Evolutionary conservation across 352 stramenopile species (phyloP).

Genomic region (Achlya hypogyna): DNA sequence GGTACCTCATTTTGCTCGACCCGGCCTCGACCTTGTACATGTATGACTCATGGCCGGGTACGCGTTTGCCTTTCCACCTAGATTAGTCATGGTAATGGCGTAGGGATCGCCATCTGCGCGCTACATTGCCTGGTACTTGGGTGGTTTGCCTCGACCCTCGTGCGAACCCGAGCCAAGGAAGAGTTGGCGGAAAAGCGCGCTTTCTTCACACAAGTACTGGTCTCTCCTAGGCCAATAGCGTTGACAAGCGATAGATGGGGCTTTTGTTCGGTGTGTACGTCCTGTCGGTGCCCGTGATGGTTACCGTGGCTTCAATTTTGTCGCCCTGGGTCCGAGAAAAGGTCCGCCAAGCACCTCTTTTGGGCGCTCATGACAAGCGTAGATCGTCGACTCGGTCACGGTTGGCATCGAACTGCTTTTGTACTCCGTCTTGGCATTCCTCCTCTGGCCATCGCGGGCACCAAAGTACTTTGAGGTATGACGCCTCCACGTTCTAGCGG

Average conservation of each 20-base stretch:
- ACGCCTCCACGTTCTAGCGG: not conserved
- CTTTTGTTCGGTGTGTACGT: slow-evolving; percentile 64
- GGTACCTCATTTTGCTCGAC: slow-evolving; percentile 70
- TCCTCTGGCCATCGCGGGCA: slow-evolving; percentile 57
- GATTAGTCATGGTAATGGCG: not conserved
- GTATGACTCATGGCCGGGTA: slow-evolving; percentile 65
- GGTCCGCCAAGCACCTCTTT: not conserved
- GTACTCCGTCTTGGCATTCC: slow-evolving; percentile 55
- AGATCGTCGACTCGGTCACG: slow-evolving; percentile 45
- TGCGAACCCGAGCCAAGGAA: slow-evolving; percentile 56
- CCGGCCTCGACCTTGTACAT: slow-evolving; percentile 73
- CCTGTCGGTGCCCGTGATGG: slow-evolving; percentile 52
- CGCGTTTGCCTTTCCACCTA: not conserved
- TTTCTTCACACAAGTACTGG: slow-evolving; percentile 50
- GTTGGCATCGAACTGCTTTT: slow-evolving; percentile 40
- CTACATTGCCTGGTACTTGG: slow-evolving; percentile 47
- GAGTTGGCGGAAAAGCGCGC: slow-evolving; percentile 39
- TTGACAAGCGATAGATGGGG: slow-evolving; percentile 34
- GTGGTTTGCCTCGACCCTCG: slow-evolving; percentile 58
- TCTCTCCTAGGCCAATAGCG: not conserved
- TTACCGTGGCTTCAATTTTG: slow-evolving; percentile 58
- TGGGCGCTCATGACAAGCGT: not conserved
- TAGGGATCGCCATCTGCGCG: slow-evolving; percentile 46
- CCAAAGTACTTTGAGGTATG: slow-evolving; percentile 71
- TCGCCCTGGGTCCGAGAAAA: slow-evolving; percentile 74